phyloP scores from a whole-genome alignment of 2,329 filamentous ascomycete species.

The Botrytis fragariae region DNA sequence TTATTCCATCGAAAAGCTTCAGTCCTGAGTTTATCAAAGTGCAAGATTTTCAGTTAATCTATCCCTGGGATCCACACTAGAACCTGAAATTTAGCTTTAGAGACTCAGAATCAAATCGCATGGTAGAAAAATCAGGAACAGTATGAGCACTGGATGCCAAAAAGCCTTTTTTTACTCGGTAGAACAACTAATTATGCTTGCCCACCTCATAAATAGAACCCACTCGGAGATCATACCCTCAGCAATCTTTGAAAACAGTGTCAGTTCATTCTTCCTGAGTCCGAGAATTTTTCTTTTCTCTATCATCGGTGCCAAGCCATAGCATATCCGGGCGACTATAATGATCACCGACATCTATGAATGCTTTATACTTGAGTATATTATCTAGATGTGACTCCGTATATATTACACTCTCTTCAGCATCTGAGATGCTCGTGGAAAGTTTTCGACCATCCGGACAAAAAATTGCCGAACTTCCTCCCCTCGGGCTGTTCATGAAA shows the following conservation, averaged over 20 bases:
- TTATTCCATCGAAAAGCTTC: background rate
- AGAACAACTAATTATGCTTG: background rate
- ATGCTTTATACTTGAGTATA: constrained; percentile 26
- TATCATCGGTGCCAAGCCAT: constrained; percentile 28
- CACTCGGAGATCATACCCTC: background rate
- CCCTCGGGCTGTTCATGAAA: constrained; percentile 46
- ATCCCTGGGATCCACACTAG: background rate
- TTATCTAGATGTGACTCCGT: constrained; percentile 39
- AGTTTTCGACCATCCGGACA: constrained; percentile 48
- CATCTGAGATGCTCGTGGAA: constrained; percentile 45
- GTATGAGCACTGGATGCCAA: background rate
- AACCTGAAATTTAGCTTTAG: background rate
- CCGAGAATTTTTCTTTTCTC: constrained; percentile 22
- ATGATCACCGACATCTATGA: constrained; percentile 30
- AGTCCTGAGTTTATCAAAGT: background rate
- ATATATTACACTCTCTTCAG: constrained; percentile 53
- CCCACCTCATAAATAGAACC: background rate
- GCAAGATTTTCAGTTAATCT: background rate
- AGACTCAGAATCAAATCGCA: background rate
- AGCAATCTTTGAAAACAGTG: background rate
- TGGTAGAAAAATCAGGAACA: background rate
- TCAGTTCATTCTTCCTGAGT: background rate
- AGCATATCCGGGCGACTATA: constrained; percentile 30
- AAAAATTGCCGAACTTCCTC: constrained; percentile 53
- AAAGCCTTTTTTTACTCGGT: background rate